These are phyloP conservation scores for Astragalus glycyphyllos DNA, from an alignment of 306 rosid genomes.

Conservation along the genomic window DNA sequence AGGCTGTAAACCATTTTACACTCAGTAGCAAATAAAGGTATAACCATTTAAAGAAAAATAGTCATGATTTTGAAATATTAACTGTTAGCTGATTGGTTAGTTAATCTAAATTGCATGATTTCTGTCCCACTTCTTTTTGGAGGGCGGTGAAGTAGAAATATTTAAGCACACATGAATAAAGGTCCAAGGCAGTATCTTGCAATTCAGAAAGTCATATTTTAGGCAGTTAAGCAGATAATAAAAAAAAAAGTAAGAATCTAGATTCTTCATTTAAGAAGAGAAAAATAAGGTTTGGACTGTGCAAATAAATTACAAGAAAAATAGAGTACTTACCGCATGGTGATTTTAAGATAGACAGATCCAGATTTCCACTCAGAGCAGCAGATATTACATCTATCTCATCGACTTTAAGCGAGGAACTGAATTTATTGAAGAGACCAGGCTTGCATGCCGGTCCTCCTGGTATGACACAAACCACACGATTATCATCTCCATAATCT, in stretches of 20 bases:
- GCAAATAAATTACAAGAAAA: slow-evolving; percentile 34
- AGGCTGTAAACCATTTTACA: not conserved
- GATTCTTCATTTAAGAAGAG: slow-evolving; percentile 19
- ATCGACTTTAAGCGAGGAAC: slow-evolving; percentile 58
- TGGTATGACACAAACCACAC: slow-evolving; percentile 68
- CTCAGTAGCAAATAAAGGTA: slow-evolving; percentile 15
- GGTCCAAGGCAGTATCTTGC: slow-evolving; percentile 18
- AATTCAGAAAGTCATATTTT: slow-evolving; percentile 31
- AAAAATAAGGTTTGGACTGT: not conserved
- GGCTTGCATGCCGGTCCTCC: slow-evolving; percentile 55
- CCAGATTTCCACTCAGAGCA: slow-evolving; percentile 73
- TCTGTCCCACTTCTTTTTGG: not conserved
- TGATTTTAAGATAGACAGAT: slow-evolving; percentile 65
- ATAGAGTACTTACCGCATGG: slow-evolving; percentile 67
- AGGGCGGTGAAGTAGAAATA: not conserved
- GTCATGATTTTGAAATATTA: slow-evolving; percentile 19
- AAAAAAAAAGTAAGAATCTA: not conserved
- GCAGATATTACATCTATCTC: slow-evolving; percentile 72
- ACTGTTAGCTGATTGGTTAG: slow-evolving; percentile 15
- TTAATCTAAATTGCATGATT: not conserved
- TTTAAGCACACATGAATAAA: slow-evolving; percentile 8
- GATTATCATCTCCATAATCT: slow-evolving; percentile 59
- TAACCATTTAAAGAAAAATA: slow-evolving; percentile 5
- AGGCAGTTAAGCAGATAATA: slow-evolving; percentile 3
- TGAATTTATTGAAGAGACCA: slow-evolving; percentile 53